These are phyloP conservation scores for Boletus albobrunnescens DNA, from an alignment of 1,284 basidiomycete species.

Conservation along the genomic window DNA sequence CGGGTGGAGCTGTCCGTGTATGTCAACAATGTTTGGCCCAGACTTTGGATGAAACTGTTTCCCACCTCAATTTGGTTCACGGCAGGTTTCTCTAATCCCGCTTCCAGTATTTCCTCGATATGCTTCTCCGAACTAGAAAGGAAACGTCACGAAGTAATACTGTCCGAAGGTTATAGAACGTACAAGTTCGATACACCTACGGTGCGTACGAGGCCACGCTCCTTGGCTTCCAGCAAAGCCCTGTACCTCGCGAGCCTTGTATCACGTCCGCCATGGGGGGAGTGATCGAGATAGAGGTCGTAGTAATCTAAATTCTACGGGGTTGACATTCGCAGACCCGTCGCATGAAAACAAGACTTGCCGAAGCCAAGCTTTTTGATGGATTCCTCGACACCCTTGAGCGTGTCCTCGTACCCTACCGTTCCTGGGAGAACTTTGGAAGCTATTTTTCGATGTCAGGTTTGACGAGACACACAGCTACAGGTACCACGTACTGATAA, in stretches of 20 bases:
- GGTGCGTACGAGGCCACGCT: slow-evolving; percentile 48
- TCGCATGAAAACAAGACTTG: slow-evolving; percentile 10
- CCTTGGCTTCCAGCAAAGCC: slow-evolving; percentile 42
- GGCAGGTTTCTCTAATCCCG: slow-evolving; percentile 39
- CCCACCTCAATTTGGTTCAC: slow-evolving; percentile 52
- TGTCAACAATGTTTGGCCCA: background rate
- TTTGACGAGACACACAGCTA: background rate
- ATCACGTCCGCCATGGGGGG: slow-evolving; percentile 42
- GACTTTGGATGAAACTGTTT: background rate
- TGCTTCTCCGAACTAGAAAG: slow-evolving; percentile 35
- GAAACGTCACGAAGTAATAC: background rate
- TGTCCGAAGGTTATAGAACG: slow-evolving; percentile 11
- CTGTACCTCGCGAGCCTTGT: slow-evolving; percentile 45
- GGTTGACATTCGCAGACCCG: background rate
- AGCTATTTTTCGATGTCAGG: slow-evolving; percentile 14
- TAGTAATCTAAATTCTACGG: slow-evolving; percentile 41
- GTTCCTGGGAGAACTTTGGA: slow-evolving; percentile 16
- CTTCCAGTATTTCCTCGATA: slow-evolving; percentile 42
- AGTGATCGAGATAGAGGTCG: slow-evolving; percentile 61
- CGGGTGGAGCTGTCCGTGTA: slow-evolving; percentile 42
- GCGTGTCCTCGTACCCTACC: slow-evolving; percentile 36
- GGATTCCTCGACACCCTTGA: slow-evolving; percentile 37
- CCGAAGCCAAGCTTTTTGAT: slow-evolving; percentile 37
- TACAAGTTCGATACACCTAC: slow-evolving; percentile 68
- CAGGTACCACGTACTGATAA: slow-evolving; percentile 24